These are phyloP conservation scores for Hymenoscyphus scutula DNA, from an alignment of 2,329 filamentous ascomycete genomes.

Conservation along the genomic window DNA sequence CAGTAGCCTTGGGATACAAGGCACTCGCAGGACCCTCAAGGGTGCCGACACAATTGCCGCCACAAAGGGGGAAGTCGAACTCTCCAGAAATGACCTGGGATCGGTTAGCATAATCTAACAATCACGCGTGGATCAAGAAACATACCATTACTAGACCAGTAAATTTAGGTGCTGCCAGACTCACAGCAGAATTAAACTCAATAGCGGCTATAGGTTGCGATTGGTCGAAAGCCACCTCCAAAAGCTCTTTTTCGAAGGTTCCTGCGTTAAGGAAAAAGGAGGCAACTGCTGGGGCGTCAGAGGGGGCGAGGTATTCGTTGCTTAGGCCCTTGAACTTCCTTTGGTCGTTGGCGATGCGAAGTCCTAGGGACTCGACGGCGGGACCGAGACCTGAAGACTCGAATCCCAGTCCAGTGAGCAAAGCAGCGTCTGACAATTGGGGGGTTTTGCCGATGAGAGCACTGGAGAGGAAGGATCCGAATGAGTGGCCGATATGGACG, in stretches of 20 bases:
- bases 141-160: conserved; percentile 10
- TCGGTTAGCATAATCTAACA: background rate
- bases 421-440: conserved; percentile 52
- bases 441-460: conserved; percentile 51
- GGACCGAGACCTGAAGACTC: conserved; percentile 6
- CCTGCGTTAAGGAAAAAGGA: conserved; percentile 29
- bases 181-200: conserved; percentile 24
- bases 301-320: conserved; percentile 23
- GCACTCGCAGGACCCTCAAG: conserved; percentile 25
- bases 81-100: conserved; percentile 25
- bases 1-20: conserved; percentile 15
- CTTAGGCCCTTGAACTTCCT: conserved; percentile 19
- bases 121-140: background rate
- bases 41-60: conserved; percentile 27
- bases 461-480: conserved; percentile 58
- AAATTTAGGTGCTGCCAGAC: conserved; percentile 5
- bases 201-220: conserved; percentile 24
- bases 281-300: conserved; percentile 30
- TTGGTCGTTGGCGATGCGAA: conserved; percentile 29
- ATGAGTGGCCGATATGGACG: conserved; percentile 64
- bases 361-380: conserved; percentile 19
- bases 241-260: conserved; percentile 13
- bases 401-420: conserved; percentile 57
- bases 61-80: conserved; percentile 28
- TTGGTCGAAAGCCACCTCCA: conserved; percentile 12